Base-by-base conservation (phyloP, 768 basidiomycete species). In the Imleria badia region DNA sequence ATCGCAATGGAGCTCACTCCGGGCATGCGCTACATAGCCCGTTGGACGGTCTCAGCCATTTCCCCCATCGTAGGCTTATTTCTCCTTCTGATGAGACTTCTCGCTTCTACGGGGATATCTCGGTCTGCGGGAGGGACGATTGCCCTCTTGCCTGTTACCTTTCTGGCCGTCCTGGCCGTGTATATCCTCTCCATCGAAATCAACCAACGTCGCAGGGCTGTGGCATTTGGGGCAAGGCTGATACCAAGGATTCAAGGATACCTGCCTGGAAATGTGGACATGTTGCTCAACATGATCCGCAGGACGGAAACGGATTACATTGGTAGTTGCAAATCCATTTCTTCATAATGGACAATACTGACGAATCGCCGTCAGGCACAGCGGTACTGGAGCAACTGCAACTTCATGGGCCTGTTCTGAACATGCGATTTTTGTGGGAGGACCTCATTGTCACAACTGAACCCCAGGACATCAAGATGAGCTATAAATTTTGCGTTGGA, bases 361-460 rank as follows among this genome's bases (percentile, higher is more conserved):
- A 57, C 31, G 22, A 30, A 41, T 14, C 14, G 19, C 14, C 3
- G 19, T 46, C 51, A 75, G 74, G 66, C n/a, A 48, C 61, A 1
- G 26, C 40, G n/a, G 0, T 67, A 11, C 43, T 60, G 38, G 67
- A 73, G 4, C 62, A 66, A 38, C 56, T 66, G 12, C 44, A 63
- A 5, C 30, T 56, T 34, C 52, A 63, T 15, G 73, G 73, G 17
- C 68, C 44, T 22, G 63, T 52, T 43, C 48, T 77, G 50, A 82
- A 84, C 58, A 20, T 82, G 52, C 66, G 75, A 7, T 65, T 79
- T 33, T 51, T 84, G 19, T 83, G 81, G 79, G 73, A 75, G 19
- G 75, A 80, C 52, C 29, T 78, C 20, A 60, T 82, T 36, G 53
- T 85, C 31, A 85, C 84, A 0, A 66, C 68, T 0, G 76, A 73